These are phyloP conservation scores for Aspergillus fischeri DNA, from an alignment of 2,329 filamentous ascomycete species.

Conservation along the genomic window DNA sequence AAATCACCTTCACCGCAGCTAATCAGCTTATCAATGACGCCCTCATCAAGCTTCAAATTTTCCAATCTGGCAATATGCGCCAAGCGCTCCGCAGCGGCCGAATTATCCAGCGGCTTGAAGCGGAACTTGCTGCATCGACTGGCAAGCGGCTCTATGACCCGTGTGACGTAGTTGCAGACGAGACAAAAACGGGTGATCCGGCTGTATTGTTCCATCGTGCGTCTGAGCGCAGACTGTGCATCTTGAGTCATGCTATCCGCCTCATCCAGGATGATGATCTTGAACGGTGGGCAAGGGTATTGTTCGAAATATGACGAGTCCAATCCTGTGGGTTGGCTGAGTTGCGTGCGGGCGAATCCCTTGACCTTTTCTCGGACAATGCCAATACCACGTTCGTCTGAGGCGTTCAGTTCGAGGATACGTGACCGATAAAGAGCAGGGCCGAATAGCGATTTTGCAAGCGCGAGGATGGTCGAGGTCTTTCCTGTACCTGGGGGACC, in stretches of 20 bases:
- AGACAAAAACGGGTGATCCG: constrained; percentile 96
- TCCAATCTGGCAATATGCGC: constrained; percentile 79
- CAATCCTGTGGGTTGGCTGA: constrained; percentile 71
- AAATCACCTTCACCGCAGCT: constrained; percentile 89
- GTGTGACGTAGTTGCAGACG: constrained; percentile 97
- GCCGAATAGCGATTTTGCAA: constrained; percentile 95
- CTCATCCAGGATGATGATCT: constrained; percentile 97
- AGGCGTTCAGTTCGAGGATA: constrained; percentile 98
- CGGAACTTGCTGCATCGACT: constrained; percentile 93
- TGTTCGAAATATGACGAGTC: constrained; percentile 60
- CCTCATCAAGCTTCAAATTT: constrained; percentile 69
- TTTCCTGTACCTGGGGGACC: constrained; percentile 96
- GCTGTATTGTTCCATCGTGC: constrained; percentile 97
- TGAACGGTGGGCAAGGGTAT: constrained; percentile 95
- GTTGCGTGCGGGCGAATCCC: constrained; percentile 92
- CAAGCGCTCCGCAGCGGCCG: constrained; percentile 73
- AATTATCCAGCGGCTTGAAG: constrained; percentile 91
- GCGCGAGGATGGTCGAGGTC: constrained; percentile 93
- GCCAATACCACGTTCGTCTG: constrained; percentile 94
- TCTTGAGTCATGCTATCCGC: constrained; percentile 99
- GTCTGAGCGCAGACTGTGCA: constrained; percentile 83
- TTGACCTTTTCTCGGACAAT: constrained; percentile 99
- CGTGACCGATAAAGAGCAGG: constrained; percentile 88
- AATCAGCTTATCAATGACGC: constrained; percentile 79
- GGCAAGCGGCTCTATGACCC: constrained; percentile 94